Evolutionary conservation across 176 grass and related monocot genomes (phyloP).

Genomic region (Oryza coarctata): DNA sequence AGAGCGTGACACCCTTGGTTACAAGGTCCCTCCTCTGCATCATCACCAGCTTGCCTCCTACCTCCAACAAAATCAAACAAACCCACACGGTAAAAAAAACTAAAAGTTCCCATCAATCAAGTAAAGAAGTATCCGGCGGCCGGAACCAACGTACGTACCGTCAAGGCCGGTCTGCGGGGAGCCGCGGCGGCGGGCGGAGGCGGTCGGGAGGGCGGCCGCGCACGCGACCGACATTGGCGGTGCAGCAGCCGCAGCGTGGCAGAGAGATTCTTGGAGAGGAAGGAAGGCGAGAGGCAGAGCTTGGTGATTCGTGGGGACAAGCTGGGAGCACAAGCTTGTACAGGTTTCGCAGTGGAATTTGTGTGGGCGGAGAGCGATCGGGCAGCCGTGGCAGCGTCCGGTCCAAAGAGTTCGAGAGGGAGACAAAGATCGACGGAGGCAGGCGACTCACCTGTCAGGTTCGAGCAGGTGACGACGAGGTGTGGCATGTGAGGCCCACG

Average conservation of each 20-base stretch:
- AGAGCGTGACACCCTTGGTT: conserved; percentile 57
- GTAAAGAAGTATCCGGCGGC: background rate
- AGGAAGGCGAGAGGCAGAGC: background rate
- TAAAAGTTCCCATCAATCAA: background rate
- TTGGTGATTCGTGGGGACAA: background rate
- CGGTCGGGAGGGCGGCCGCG: conserved; percentile 30
- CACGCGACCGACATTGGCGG: conserved; percentile 43
- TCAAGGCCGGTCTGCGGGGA: background rate
- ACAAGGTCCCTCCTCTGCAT: conserved; percentile 70
- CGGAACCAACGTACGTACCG: conserved; percentile 15
- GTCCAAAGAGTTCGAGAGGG: conserved; percentile 33
- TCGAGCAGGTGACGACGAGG: too few relatives aligned
- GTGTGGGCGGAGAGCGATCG: conserved; percentile 24
- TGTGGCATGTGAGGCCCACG: background rate
- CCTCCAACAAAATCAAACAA: background rate
- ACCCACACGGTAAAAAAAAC: background rate
- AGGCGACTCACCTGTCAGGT: background rate
- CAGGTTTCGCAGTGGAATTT: background rate
- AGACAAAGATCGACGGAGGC: conserved; percentile 1
- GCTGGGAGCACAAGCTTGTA: background rate
- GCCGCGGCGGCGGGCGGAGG: conserved; percentile 24
- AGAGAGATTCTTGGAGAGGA: background rate
- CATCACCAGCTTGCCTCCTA: conserved; percentile 42
- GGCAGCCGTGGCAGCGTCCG: conserved; percentile 44
- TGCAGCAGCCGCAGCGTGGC: background rate